phyloP scores from a whole-genome alignment of 163 green algal species.

The Botryococcus braunii region DNA sequence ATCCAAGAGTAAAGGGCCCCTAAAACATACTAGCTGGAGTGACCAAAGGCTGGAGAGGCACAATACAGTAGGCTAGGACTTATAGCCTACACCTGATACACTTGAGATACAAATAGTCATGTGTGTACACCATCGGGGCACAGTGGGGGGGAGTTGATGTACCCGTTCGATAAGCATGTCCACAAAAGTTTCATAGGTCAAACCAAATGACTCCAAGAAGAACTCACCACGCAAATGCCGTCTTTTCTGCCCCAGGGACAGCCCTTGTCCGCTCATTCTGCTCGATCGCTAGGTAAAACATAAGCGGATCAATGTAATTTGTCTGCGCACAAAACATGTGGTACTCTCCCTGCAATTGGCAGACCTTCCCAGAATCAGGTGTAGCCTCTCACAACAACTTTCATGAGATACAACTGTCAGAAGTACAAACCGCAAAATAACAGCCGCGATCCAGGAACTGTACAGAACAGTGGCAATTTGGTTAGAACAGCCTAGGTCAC shows the following conservation, averaged over 20 bases:
- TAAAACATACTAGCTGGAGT: not conserved
- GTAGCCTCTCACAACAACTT: no score
- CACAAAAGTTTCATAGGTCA: not conserved
- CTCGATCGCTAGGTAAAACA: constrained; percentile 31
- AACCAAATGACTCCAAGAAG: not conserved
- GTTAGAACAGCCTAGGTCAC: no score
- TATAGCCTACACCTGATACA: not conserved
- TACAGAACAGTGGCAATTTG: no score
- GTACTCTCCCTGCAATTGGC: constrained; percentile 23
- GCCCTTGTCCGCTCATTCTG: constrained; percentile 28
- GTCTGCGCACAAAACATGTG: constrained; percentile 28
- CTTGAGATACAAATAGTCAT: not conserved
- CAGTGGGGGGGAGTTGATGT: not conserved
- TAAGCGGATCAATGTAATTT: constrained; percentile 27
- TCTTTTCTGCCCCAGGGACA: constrained; percentile 34
- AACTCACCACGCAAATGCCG: constrained; percentile 33
- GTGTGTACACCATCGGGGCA: not conserved
- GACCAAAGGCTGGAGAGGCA: not conserved
- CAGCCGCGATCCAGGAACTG: no score
- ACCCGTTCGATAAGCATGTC: not conserved
- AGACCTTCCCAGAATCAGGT: no score
- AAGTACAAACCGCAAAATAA: no score
- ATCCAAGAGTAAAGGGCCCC: not conserved
- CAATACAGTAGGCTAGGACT: not conserved
- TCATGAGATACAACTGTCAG: no score